These are phyloP conservation scores for Trichoderma asperelloides DNA, from an alignment of 495 filamentous ascomycete species.

Conservation along the genomic window DNA sequence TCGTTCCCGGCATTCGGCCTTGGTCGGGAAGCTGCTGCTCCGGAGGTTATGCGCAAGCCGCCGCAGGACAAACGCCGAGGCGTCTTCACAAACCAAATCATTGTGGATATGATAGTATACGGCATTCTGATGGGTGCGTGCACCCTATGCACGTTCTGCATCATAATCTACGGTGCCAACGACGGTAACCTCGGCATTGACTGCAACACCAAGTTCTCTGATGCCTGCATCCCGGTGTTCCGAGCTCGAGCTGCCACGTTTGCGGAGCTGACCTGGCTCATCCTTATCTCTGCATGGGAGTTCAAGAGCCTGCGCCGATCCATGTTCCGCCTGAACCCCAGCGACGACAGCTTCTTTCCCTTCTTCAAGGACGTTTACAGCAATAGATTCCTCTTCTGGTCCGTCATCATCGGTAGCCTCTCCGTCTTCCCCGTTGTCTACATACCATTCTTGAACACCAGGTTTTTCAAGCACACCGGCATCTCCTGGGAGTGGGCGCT, in stretches of 20 bases:
- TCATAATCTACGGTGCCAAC: constrained; percentile 57
- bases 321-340: constrained; percentile 59
- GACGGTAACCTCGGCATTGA: constrained; percentile 48
- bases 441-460: constrained; percentile 57
- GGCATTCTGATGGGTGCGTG: constrained; percentile 59
- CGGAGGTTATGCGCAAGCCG: constrained; percentile 61
- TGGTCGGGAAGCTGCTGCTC: constrained; percentile 57
- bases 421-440: constrained; percentile 67
- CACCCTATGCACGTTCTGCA: constrained; percentile 58
- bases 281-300: constrained; percentile 68
- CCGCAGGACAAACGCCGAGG: constrained; percentile 58
- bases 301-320: constrained; percentile 62
- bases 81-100: constrained; percentile 61
- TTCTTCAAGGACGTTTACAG: constrained; percentile 57
- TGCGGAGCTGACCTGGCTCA: constrained; percentile 63
- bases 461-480: constrained; percentile 66
- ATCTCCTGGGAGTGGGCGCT: constrained; percentile 70
- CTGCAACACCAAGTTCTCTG: constrained; percentile 53
- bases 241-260: constrained; percentile 71
- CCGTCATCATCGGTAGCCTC: constrained; percentile 56
- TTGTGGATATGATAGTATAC: constrained; percentile 67
- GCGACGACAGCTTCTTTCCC: constrained; percentile 37
- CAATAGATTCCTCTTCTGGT: constrained; percentile 69
- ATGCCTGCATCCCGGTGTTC: constrained; percentile 54
- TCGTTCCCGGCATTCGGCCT: constrained; percentile 69